A percentile compares a stretch with the other conserved stretches of the same genome.
Evolutionary conservation across 306 rosid species (phyloP).

Genomic region (Fagus crenata): DNA sequence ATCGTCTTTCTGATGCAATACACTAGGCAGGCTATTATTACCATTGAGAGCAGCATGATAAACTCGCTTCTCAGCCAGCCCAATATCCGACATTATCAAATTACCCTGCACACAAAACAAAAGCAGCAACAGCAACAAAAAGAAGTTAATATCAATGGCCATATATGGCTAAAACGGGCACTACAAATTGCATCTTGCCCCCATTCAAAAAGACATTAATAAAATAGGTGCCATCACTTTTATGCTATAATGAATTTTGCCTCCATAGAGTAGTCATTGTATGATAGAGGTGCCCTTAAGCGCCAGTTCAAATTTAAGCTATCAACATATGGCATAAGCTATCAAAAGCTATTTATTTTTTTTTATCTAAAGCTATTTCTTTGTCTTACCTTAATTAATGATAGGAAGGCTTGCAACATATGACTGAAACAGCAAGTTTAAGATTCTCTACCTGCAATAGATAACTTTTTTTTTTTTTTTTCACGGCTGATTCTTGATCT

Average conservation of each 20-base stretch:
- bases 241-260: slow-evolving; percentile 18
- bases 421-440: neutral
- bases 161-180: neutral
- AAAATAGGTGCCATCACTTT: slow-evolving; percentile 3
- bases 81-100: slow-evolving; percentile 72
- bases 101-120: slow-evolving; percentile 64
- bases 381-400: neutral
- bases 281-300: slow-evolving; percentile 14
- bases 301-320: slow-evolving; percentile 6
- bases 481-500: neutral
- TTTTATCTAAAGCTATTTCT: neutral
- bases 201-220: neutral
- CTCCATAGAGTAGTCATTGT: slow-evolving; percentile 3
- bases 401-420: neutral
- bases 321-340: neutral
- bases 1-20: slow-evolving; percentile 98
- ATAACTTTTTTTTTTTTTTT: neutral
- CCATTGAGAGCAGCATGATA: slow-evolving; percentile 97
- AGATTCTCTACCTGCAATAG: neutral
- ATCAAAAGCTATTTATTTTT: neutral
- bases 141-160: slow-evolving; percentile 23
- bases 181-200: neutral
- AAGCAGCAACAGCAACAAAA: slow-evolving; percentile 20
- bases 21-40: slow-evolving; percentile 94
- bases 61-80: slow-evolving; percentile 89